Conservation (phyloP, 108 stramenopile species). For the Cyclotella distinguenda region DNA sequence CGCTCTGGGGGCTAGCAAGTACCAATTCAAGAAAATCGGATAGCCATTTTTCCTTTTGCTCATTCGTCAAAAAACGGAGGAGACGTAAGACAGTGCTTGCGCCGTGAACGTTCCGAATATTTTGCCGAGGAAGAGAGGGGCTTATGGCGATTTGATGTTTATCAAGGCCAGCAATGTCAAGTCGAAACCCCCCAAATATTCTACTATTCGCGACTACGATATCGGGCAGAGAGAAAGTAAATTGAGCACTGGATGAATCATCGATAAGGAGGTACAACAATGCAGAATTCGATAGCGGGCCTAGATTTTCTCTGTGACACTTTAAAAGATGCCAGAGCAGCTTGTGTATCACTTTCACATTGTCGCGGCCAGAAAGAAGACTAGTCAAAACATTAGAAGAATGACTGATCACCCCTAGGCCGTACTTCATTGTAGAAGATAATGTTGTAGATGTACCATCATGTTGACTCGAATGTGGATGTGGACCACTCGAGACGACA, state of each 20-base stretch:
- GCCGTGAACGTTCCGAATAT: constrained; percentile 49
- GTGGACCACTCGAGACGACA: constrained; percentile 1
- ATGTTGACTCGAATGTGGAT: constrained; percentile 1
- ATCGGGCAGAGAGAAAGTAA: constrained; percentile 37
- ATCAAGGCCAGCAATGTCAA: constrained; percentile 21
- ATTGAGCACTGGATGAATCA: constrained; percentile 23
- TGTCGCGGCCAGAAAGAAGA: constrained; percentile 43
- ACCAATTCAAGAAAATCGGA: constrained; percentile 54
- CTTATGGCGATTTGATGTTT: constrained; percentile 7
- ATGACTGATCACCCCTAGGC: constrained; percentile 49
- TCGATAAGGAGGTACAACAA: constrained; percentile 60
- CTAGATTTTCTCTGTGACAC: constrained; percentile 61
- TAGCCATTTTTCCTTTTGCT: constrained; percentile 67
- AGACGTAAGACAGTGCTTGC: constrained; percentile 64
- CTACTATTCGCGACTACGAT: constrained; percentile 33
- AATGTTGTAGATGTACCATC: constrained; percentile 25
- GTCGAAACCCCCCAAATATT: constrained; percentile 29
- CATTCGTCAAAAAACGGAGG: constrained; percentile 64
- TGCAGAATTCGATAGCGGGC: constrained; percentile 50
- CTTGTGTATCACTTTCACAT: constrained; percentile 66
- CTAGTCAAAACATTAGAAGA: constrained; percentile 45
- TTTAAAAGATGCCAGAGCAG: constrained; percentile 80
- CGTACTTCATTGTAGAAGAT: constrained; percentile 40
- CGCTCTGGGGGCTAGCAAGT: constrained; percentile 32
- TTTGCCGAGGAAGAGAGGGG: constrained; percentile 8